phyloP scores from a whole-genome alignment of 2,329 filamentous ascomycete species.

The Anisogramma anomala region DNA sequence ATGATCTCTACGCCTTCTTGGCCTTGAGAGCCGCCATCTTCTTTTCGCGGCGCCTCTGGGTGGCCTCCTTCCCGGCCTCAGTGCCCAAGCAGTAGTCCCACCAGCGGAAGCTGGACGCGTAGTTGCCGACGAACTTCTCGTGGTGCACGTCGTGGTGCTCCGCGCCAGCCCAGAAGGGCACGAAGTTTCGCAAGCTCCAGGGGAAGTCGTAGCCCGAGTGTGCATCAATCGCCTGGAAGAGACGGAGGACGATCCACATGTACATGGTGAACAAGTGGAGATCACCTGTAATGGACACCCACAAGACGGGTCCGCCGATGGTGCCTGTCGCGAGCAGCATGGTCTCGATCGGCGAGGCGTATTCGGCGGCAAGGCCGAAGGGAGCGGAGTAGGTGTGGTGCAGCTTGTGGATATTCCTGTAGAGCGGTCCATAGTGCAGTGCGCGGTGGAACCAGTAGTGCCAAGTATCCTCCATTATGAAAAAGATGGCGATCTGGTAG shows the following conservation, averaged over 20 bases:
- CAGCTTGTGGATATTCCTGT: slow-evolving; percentile 96
- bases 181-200: slow-evolving; percentile 88
- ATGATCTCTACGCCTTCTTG: slow-evolving; percentile 54
- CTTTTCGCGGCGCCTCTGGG: slow-evolving; percentile 70
- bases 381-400: slow-evolving; percentile 98
- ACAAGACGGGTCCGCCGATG: slow-evolving; percentile 70
- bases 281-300: slow-evolving; percentile 71
- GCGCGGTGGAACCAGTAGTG: slow-evolving; percentile 94
- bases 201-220: slow-evolving; percentile 98
- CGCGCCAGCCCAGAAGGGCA: slow-evolving; percentile 96
- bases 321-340: slow-evolving; percentile 87
- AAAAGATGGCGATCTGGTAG: slow-evolving; percentile 85
- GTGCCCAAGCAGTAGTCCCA: slow-evolving; percentile 95
- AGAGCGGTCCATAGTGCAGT: slow-evolving; percentile 88
- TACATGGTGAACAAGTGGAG: slow-evolving; percentile 98
- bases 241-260: slow-evolving; percentile 79
- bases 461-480: slow-evolving; percentile 92
- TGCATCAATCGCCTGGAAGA: slow-evolving; percentile 96
- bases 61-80: slow-evolving; percentile 78
- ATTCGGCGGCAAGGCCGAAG: slow-evolving; percentile 92
- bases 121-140: slow-evolving; percentile 98
- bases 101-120: slow-evolving; percentile 96
- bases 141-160: slow-evolving; percentile 96
- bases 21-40: slow-evolving; percentile 55
- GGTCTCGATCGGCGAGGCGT: slow-evolving; percentile 93